phyloP scores from a whole-genome alignment of 805 yeast genomes.

The Alloascoidea hylecoeti region DNA sequence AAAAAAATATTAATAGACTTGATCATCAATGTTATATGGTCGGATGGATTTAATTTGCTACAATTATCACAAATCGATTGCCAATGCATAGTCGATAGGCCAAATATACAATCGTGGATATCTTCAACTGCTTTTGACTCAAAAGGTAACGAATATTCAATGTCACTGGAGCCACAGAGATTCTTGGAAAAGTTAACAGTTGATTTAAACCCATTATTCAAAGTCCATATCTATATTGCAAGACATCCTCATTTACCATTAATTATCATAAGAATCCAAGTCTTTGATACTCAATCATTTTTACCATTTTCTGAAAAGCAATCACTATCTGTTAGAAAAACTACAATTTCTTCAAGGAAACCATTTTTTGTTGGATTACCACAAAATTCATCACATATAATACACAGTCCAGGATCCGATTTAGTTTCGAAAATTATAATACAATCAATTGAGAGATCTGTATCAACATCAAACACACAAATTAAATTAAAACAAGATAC shows the following conservation, averaged over 20 bases:
- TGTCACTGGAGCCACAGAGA: constrained; percentile 29
- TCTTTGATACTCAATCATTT: constrained; percentile 31
- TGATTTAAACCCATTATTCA: constrained; percentile 20
- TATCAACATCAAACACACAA: constrained; percentile 30
- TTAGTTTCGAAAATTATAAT: constrained; percentile 36
- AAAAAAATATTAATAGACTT: constrained; percentile 25
- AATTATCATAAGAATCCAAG: constrained; percentile 48
- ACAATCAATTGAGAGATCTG: constrained; percentile 42
- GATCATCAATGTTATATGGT: constrained; percentile 36
- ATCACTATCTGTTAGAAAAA: neutral
- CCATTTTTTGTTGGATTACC: constrained; percentile 62
- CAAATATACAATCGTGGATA: constrained; percentile 25
- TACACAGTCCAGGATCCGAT: constrained; percentile 37
- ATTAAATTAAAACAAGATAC: constrained; percentile 22
- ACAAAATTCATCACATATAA: constrained; percentile 46
- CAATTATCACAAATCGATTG: constrained; percentile 65
- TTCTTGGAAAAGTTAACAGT: constrained; percentile 33
- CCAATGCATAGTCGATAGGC: constrained; percentile 43
- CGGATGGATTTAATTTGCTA: constrained; percentile 40
- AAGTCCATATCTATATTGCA: constrained; percentile 48
- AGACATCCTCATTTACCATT: constrained; percentile 51
- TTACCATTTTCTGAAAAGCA: too few relatives aligned
- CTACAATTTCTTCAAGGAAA: constrained; percentile 23
- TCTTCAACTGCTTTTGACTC: constrained; percentile 15
- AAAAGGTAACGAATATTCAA: constrained; percentile 15